Base-by-base conservation (phyloP, 129 eudicot genomes). In the Pseudognaphalium luteoalbum region DNA sequence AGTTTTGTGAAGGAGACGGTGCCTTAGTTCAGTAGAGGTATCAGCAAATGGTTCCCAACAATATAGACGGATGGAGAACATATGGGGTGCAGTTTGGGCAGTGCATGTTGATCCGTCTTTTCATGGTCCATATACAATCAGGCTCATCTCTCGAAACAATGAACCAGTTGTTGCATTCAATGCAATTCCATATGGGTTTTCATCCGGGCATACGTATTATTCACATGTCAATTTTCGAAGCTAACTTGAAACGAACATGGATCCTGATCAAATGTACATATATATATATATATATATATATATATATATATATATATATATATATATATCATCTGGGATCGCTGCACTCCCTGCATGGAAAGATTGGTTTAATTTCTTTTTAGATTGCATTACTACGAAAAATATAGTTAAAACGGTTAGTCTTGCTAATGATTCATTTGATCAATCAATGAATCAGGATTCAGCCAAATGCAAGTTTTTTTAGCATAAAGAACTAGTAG, bases 81-180 rank as follows among this genome's bases (percentile, higher is more conserved):
- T 75, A 28, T 89, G 86, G 86, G 94, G 91, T 10, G 90, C 94
- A 9, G 88, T 84, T 54, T 89, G 88, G 87, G 85, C 79, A 2
- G 71, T 35, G 0, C 60, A 86, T 41, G 50, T 77, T n/a, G 83
- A 79, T 12, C 68, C 81, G 11, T 75, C 76, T 20, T 66, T 76
- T n/a, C 68, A 29, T 2, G 75, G 80, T 6, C 94, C 94, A 21
- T 89, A 72, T 44, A 64, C 91, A 12, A 64, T 89, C 17, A 70
- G 71, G 68, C 73, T 86, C 19, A 62, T 76, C 15, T 50, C 77
- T 9, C 64, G 50, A 2, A 74, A 5, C 16, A 73, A 60, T 14
- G 82, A 76, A 73, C 76, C 58, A 0, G 25, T 84, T 57, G 52
- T 74, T 19, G 90, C 94, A 2, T 20, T 16, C 2, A 80, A 86